Conservation (phyloP, 495 filamentous ascomycete genomes). For the Xeromyces bisporus region DNA sequence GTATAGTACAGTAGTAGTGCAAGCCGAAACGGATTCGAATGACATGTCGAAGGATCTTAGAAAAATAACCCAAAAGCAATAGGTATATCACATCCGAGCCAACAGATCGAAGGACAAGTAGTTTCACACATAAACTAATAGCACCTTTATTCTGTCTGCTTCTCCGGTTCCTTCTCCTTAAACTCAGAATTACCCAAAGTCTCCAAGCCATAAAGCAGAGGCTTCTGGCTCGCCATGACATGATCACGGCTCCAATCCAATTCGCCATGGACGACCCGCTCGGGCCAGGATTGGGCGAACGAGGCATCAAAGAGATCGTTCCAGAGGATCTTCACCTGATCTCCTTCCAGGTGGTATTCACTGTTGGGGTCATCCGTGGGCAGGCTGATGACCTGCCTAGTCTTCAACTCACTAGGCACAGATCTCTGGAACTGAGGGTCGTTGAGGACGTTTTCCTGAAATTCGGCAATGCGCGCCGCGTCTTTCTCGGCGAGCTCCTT, state of each 20-base stretch:
- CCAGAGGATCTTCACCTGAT: constrained; percentile 49
- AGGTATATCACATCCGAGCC: too few species aligned
- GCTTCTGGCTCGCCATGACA: constrained; percentile 21
- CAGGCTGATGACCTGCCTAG: constrained; percentile 18
- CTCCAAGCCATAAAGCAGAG: constrained; percentile 15
- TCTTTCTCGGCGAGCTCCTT: constrained; percentile 19
- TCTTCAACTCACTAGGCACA: constrained; percentile 11
- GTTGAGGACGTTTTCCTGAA: constrained; percentile 7
- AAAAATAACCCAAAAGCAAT: too few species aligned
- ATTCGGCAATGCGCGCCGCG: constrained; percentile 13
- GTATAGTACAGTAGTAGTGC: too few species aligned
- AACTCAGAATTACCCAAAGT: constrained; percentile 31
- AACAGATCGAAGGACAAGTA: too few species aligned
- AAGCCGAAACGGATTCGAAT: too few species aligned
- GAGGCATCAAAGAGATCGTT: constrained; percentile 44
- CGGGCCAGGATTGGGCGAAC: constrained; percentile 51
- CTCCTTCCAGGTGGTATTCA: constrained; percentile 13
- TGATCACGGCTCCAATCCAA: constrained; percentile 20
- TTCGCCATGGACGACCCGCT: constrained; percentile 45
- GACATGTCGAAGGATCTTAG: too few species aligned
- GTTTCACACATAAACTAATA: constrained; percentile 22
- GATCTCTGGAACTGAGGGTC: not conserved
- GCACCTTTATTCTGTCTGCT: constrained; percentile 12
- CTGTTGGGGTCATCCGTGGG: constrained; percentile 10
- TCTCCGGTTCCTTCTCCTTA: constrained; percentile 12